Base-by-base conservation (phyloP, 345 rosid genomes). In the Orychophragmus violaceus region DNA sequence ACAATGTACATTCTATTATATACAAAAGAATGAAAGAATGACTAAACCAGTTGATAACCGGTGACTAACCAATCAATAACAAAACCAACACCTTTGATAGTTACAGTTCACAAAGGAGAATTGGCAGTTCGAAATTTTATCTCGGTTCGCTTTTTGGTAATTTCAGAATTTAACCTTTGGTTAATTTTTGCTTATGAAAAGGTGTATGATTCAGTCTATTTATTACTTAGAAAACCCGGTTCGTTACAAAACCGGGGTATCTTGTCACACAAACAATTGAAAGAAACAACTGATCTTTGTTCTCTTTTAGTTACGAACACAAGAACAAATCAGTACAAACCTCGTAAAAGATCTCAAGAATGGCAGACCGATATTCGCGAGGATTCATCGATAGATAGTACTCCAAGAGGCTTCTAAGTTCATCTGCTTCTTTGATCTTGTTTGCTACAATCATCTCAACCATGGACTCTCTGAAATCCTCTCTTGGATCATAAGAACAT, bases 401-500 rank as follows among this genome's bases (percentile, higher is more conserved):
- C 51, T 86, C 88, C 81, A 93, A 76, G 29, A 93, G 87, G 49
- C 80, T 78, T 39, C 97, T 81, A 21, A 93, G 94, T 69, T 90
- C 91, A 45, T 78, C 83, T 0, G 88, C 79, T 18, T 86, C 78
- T 44, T 80, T 78, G 25, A 89, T 80, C 62, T 78, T 78, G 72
- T 87, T 93, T 0, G 76, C 79, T 64, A 79, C 66, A 33, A 93
- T 87, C 91, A 93, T 86, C 72, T 87, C 91, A 8, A 84, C 68
- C 90, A 93, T 86, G 12, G 98, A 92, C 25, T 82, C 87, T 68
- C 82, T 76, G 48, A 90, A 93, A 69, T 93, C 98, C 67, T 80
- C 82, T 68, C 85, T 78, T 16, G 91, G 95, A 80, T 87, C 89
- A 28, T 74, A 70, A 19, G 97, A 87, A 70, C 81, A 71, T 76